Conservation (phyloP, 1,284 basidiomycete genomes). For the Ceratobasidium sp. region DNA sequence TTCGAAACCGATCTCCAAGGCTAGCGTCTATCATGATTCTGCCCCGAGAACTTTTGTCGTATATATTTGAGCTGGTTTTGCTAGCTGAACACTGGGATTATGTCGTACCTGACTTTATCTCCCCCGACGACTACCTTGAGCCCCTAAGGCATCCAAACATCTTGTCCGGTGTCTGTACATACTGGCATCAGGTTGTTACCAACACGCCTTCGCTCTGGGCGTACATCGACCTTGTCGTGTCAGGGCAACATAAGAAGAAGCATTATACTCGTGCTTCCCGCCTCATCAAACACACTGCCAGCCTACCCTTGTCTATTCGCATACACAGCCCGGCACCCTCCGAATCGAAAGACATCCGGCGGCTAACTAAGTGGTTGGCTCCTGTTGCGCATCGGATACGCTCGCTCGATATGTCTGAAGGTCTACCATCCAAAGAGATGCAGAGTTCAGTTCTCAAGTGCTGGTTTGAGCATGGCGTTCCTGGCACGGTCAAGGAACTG, state of each 20-base stretch:
- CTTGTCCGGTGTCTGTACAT: not conserved
- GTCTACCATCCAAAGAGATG: not conserved
- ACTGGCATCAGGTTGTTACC: constrained; percentile 10
- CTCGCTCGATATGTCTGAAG: not conserved
- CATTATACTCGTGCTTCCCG: not conserved
- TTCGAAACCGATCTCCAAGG: not conserved
- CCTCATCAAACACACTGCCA: not conserved
- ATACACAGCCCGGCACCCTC: not conserved
- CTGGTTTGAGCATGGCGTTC: not conserved
- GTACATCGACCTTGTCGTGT: constrained; percentile 10
- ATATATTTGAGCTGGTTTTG: constrained; percentile 14
- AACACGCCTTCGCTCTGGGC: not conserved
- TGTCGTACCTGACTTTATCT: too few species aligned
- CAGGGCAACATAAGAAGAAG: too few species aligned
- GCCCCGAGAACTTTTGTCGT: constrained; percentile 2
- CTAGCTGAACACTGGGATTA: not conserved
- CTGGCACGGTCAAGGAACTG: not conserved
- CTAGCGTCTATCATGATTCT: not conserved
- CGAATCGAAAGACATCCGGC: not conserved
- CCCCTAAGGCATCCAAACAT: too few species aligned
- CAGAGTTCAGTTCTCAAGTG: not conserved
- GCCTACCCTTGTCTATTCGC: not conserved
- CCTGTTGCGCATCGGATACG: not conserved
- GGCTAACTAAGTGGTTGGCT: not conserved
- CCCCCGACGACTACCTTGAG: too few species aligned